phyloP scores from a whole-genome alignment of 2,329 filamentous ascomycete species.

The Cylindrodendrum hubeiense region DNA sequence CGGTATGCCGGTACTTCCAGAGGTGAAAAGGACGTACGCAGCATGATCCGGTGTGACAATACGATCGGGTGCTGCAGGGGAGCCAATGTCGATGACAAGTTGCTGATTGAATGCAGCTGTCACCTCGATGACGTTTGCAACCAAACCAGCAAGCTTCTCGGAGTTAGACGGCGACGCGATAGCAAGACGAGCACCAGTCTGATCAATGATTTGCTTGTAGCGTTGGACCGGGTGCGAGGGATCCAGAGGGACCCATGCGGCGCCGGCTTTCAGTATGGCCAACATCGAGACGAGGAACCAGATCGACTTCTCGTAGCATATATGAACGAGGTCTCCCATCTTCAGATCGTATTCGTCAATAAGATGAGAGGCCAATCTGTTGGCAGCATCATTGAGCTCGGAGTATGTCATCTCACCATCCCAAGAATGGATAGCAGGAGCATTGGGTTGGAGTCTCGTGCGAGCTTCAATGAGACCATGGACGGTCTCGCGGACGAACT shows the following conservation, averaged over 20 bases:
- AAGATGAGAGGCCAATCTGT: slow-evolving; percentile 15
- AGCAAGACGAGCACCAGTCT: not conserved
- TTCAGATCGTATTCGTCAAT: slow-evolving; percentile 10
- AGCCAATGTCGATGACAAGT: not conserved
- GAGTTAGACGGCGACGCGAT: not conserved
- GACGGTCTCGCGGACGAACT: slow-evolving; percentile 7
- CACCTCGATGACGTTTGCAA: not conserved
- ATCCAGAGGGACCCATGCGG: slow-evolving; percentile 49
- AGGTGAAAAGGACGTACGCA: slow-evolving; percentile 15
- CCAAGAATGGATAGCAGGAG: slow-evolving; percentile 34
- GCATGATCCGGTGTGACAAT: not conserved
- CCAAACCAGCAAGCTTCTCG: not conserved
- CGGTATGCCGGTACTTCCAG: slow-evolving; percentile 10
- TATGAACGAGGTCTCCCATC: slow-evolving; percentile 12
- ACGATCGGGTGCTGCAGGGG: not conserved
- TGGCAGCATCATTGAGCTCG: slow-evolving; percentile 18
- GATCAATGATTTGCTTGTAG: not conserved
- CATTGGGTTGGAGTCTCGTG: slow-evolving; percentile 19
- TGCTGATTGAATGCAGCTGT: not conserved
- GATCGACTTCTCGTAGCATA: slow-evolving; percentile 29
- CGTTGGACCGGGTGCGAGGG: slow-evolving; percentile 50
- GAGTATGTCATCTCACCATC: slow-evolving; percentile 42
- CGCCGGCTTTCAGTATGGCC: slow-evolving; percentile 50
- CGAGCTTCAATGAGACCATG: slow-evolving; percentile 35
- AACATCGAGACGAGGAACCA: slow-evolving; percentile 45